Evolutionary conservation across 116 monocot species (phyloP).

Genomic region (Papilionanthe hybrid): DNA sequence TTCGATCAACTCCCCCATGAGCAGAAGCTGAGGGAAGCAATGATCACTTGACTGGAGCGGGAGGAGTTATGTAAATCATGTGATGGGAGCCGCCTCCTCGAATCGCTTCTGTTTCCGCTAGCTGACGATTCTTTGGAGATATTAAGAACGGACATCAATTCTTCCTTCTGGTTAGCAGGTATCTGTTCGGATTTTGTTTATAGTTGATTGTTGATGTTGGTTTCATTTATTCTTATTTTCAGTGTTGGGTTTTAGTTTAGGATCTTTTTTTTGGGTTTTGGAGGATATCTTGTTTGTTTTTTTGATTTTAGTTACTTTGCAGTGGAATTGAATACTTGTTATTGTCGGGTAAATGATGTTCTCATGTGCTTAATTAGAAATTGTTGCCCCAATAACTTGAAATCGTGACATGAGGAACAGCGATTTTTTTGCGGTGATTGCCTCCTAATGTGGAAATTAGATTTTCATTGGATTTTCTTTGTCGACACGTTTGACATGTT

Average conservation of each 20-base stretch:
- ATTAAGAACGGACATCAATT: neutral
- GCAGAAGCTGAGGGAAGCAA: neutral
- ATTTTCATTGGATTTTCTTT: neutral
- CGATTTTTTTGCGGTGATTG: neutral
- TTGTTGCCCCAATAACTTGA: neutral
- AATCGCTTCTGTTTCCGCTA: neutral
- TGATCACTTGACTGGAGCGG: neutral
- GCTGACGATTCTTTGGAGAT: neutral
- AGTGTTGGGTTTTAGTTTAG: neutral
- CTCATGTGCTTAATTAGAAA: neutral
- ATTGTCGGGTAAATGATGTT: neutral
- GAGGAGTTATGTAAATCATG: neutral
- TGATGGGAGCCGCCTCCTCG: neutral
- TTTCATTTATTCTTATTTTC: neutral
- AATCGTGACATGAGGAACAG: neutral
- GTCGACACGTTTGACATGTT: neutral
- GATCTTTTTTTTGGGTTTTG: neutral
- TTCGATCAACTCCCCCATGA: neutral
- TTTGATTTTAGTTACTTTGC: neutral
- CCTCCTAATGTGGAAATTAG: neutral
- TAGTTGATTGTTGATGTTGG: neutral
- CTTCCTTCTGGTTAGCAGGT: neutral
- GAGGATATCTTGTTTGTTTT: constrained; percentile 1
- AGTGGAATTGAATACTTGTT: neutral
- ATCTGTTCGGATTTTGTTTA: neutral